Conservation (phyloP, 805 yeast genomes). For the Yamadazyma phyllophila region DNA sequence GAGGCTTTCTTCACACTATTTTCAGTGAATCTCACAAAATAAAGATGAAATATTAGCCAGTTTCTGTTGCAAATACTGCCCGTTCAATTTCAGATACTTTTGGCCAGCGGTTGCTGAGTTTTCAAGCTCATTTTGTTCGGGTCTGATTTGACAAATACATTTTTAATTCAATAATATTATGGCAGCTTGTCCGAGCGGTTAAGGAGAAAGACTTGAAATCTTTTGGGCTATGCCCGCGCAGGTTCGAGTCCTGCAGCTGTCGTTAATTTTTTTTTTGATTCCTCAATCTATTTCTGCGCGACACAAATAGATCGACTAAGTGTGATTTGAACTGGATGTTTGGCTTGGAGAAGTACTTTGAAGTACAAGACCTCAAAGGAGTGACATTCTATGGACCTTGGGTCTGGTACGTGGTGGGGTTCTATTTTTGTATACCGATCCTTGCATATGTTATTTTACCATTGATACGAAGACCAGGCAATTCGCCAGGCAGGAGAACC, state of each 20-base stretch:
- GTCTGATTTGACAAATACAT: too few species aligned
- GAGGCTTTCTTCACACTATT: too few species aligned
- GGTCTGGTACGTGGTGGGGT: conserved; percentile 43
- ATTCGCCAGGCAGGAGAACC: conserved; percentile 36
- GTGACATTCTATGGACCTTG: conserved; percentile 28
- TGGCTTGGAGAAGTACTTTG: conserved; percentile 2
- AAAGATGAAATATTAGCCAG: too few species aligned
- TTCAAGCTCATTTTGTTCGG: too few species aligned
- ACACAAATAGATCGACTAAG: background rate
- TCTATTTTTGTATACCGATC: conserved; percentile 49
- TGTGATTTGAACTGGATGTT: background rate
- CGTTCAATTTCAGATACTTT: too few species aligned
- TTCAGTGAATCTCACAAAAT: too few species aligned
- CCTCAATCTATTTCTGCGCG: background rate
- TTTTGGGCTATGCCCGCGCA: conserved; percentile 52
- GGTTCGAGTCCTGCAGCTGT: conserved; percentile 52
- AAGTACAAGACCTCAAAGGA: background rate
- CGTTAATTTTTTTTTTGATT: conserved; percentile 25
- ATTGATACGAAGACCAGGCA: conserved; percentile 15
- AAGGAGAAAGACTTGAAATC: conserved; percentile 49
- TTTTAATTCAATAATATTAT: too few species aligned
- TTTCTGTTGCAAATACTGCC: too few species aligned
- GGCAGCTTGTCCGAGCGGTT: conserved; percentile 50
- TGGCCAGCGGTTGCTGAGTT: too few species aligned
- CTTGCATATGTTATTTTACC: conserved; percentile 43